Base-by-base conservation (phyloP, 495 filamentous ascomycete genomes). In the Daldinia bambusicola region DNA sequence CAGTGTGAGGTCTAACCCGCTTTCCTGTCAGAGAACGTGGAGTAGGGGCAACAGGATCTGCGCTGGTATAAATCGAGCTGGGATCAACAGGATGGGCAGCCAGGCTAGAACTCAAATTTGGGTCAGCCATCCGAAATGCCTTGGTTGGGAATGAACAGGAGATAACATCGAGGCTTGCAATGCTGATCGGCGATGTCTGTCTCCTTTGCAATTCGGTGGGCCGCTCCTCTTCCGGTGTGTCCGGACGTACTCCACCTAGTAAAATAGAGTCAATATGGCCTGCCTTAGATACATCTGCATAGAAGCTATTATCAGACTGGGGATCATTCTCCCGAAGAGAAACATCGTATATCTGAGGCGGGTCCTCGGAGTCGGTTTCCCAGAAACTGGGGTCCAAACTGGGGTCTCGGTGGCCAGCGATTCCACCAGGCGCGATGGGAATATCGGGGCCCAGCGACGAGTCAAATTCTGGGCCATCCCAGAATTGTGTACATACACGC, bases 91-190 rank as follows among this genome's bases (percentile, higher is more conserved):
- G 91, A 69, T 92, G 91, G 5, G 90, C 89, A 31, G 81, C 84
- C n/a, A 86, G 81, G 18, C 80, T 71, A 32, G 80, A 81, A 37
- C 80, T 79, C 76, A 80, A 64, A 76, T 76, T 65, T 69, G 86
- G 43, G 70, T 81, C 69, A 69, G 82, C 71, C 16, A 80, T 70
- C 71, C 85, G 88, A 16, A 84, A 75, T 1, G 79, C 84, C 77
- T 86, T 91, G 2, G 87, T 88, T 38, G 93, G 94, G 65, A 96
- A 87, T 48, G 94, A 95, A 77, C 94, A 97, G 2, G 93, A 97
- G 0, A 92, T 81, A 32, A 90, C 91, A 72, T 92, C 84, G 50
- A 86, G 76, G 65, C 86, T 88, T 13, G 80, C 76, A 36, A 84
- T 80, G 71, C 86, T 88, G 16, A 74, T 84, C 31, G 86, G 85